Conservation (phyloP, 352 stramenopile genomes). For the Peronospora farinosa region DNA sequence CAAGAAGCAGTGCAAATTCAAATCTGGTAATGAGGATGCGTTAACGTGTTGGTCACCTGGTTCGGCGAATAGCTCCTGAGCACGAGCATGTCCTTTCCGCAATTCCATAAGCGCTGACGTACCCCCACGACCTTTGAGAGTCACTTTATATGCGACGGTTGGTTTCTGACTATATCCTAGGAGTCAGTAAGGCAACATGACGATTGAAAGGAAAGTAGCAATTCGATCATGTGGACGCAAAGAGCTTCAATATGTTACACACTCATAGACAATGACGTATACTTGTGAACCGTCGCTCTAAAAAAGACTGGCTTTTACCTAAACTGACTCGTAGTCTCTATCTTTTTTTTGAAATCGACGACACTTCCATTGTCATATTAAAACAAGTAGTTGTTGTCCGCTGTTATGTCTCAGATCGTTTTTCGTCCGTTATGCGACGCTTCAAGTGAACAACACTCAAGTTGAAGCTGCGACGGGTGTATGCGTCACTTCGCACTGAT, state of each 20-base stretch:
- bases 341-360: neutral
- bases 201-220: constrained; percentile 18
- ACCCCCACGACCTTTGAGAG: constrained; percentile 16
- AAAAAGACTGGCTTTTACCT: neutral
- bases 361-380: too few species aligned
- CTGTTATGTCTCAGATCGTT: constrained; percentile 11
- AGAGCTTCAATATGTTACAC: constrained; percentile 7
- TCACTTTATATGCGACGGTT: constrained; percentile 6
- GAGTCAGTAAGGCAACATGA: constrained; percentile 14
- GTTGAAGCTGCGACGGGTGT: constrained; percentile 17
- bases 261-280: neutral
- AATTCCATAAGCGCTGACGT: constrained; percentile 21
- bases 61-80: constrained; percentile 4
- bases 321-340: neutral
- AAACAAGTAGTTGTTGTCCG: neutral
- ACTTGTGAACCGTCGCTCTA: neutral
- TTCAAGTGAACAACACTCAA: constrained; percentile 6
- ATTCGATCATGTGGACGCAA: constrained; percentile 14
- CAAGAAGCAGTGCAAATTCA: constrained; percentile 9
- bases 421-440: constrained; percentile 14
- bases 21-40: constrained; percentile 7
- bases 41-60: constrained; percentile 1
- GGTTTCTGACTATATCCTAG: constrained; percentile 7
- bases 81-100: constrained; percentile 7
- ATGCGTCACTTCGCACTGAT: constrained; percentile 7